Evolutionary conservation across 768 basidiomycete genomes (phyloP).

Genomic region (Naematelia aurantialba): DNA sequence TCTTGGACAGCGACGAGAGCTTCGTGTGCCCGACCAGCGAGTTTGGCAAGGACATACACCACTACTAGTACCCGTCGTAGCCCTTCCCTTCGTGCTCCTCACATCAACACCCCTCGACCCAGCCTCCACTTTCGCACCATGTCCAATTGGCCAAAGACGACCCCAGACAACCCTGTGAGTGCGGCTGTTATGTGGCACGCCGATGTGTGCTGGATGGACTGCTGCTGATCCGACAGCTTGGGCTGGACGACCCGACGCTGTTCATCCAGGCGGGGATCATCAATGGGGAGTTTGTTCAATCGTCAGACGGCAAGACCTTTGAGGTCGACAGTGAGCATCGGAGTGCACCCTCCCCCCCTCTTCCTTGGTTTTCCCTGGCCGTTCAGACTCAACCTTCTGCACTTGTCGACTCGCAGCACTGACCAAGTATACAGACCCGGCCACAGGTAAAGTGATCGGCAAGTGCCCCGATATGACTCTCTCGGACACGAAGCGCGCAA

Average conservation of each 20-base stretch:
- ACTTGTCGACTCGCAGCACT: too few relatives aligned
- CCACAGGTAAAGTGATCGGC: conserved; percentile 76
- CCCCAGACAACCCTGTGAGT: conserved; percentile 43
- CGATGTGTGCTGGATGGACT: not conserved
- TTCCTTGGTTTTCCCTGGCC: too few relatives aligned
- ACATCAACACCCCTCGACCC: not conserved
- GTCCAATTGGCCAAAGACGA: conserved; percentile 44
- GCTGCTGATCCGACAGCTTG: conserved; percentile 30
- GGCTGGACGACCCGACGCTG: conserved; percentile 69
- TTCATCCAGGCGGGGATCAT: conserved; percentile 74
- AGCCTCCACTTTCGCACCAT: conserved; percentile 8
- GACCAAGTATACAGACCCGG: conserved; percentile 91
- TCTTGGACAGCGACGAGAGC: not conserved
- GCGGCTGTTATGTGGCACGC: not conserved
- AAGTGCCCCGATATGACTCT: conserved; percentile 84
- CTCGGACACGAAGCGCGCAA: conserved; percentile 76
- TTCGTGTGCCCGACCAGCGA: conserved; percentile 1
- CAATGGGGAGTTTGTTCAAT: conserved; percentile 79
- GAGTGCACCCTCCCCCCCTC: too few relatives aligned
- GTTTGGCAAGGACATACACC: not conserved
- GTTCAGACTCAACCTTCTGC: too few relatives aligned
- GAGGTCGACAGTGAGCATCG: conserved; percentile 66
- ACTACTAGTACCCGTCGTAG: conserved; percentile 1
- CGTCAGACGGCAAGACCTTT: conserved; percentile 68
- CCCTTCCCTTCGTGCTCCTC: not conserved